These are phyloP conservation scores for Cladophialophora psammophila DNA, from an alignment of 2,329 filamentous ascomycete species.

Conservation along the genomic window DNA sequence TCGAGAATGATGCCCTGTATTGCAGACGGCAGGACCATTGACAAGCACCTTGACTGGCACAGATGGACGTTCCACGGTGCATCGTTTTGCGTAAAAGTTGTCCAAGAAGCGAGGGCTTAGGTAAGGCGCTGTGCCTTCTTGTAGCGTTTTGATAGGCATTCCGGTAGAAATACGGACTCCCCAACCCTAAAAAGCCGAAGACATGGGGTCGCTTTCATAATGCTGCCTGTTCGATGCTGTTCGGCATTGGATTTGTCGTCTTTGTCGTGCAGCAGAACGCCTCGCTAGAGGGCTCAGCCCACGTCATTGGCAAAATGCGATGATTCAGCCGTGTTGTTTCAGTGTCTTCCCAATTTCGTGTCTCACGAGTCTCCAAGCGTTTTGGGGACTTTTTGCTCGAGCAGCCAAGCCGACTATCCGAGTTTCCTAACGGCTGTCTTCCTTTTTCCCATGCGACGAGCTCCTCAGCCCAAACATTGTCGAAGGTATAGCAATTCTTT, in stretches of 20 bases:
- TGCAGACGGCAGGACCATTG: not conserved
- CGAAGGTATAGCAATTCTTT: not conserved
- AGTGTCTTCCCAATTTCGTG: not conserved
- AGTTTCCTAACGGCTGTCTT: not conserved
- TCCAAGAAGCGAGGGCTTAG: not conserved
- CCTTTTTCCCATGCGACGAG: not conserved
- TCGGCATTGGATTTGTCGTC: not conserved
- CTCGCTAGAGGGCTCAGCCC: slow-evolving; percentile 5
- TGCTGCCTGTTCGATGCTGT: not conserved
- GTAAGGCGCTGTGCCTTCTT: not conserved
- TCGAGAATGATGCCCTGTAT: not conserved
- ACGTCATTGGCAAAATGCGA: slow-evolving; percentile 6
- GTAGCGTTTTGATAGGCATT: not conserved
- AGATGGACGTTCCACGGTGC: not conserved
- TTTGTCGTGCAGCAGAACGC: slow-evolving; percentile 1
- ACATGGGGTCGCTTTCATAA: slow-evolving; percentile 9
- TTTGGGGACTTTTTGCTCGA: not conserved
- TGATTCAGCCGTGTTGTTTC: slow-evolving; percentile 8
- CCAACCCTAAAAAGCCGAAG: not conserved
- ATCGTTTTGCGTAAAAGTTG: not conserved
- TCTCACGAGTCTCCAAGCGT: not conserved
- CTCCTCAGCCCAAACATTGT: not conserved
- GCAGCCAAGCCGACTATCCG: not conserved
- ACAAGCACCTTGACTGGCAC: not conserved
- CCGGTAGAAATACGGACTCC: not conserved